A percentile compares a stretch with the other conserved stretches of the same genome.
Conservation (phyloP, 2,329 filamentous ascomycete genomes). For the Colletotrichum destructivum region DNA sequence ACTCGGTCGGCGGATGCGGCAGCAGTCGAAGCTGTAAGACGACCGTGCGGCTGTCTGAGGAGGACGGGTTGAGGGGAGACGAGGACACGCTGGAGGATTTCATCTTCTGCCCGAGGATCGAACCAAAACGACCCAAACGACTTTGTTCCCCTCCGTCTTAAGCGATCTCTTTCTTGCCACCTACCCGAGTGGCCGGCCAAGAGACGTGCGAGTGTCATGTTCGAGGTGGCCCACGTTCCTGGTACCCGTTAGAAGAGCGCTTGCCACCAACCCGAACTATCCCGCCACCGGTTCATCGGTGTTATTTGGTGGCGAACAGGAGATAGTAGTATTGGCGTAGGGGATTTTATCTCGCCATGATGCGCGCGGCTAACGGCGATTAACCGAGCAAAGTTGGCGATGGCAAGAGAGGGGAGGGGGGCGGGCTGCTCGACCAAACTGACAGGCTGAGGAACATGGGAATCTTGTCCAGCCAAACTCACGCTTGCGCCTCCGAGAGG, state of each 20-base stretch:
- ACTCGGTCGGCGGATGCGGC: slow-evolving; percentile 21
- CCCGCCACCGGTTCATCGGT: background rate
- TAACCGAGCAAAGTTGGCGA: background rate
- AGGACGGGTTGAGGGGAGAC: background rate
- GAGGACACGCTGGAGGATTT: slow-evolving; percentile 31
- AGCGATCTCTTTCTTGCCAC: slow-evolving; percentile 25
- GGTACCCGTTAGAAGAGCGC: slow-evolving; percentile 14
- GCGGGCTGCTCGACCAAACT: background rate
- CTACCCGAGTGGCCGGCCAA: background rate
- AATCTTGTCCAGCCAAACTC: background rate
- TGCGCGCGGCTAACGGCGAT: slow-evolving; percentile 21
- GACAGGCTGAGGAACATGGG: background rate
- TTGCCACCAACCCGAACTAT: background rate
- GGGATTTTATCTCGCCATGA: background rate
- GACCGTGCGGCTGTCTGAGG: slow-evolving; percentile 37
- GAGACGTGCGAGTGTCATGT: slow-evolving; percentile 33
- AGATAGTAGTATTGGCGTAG: background rate
- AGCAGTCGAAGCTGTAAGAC: slow-evolving; percentile 22
- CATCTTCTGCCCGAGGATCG: slow-evolving; percentile 40
- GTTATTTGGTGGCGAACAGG: background rate
- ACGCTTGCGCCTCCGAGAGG: background rate
- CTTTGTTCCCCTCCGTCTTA: background rate
- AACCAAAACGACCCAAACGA: slow-evolving; percentile 31
- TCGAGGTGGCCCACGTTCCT: slow-evolving; percentile 29
- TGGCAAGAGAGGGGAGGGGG: background rate